phyloP scores from a whole-genome alignment of 305 asterid genomes.

The Fraxinus nigra region DNA sequence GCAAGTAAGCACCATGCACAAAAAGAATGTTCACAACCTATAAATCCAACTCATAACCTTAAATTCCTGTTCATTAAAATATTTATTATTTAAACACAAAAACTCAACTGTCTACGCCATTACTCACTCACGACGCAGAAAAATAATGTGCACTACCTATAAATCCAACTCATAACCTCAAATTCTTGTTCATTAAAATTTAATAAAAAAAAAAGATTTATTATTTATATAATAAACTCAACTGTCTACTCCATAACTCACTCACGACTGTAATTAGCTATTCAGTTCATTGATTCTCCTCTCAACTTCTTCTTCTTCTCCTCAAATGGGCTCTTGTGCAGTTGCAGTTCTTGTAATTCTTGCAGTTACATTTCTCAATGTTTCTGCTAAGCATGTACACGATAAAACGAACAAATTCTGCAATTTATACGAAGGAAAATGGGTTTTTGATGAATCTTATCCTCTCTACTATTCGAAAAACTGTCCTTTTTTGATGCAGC shows the following conservation, averaged over 20 bases:
- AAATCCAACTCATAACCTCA: not conserved
- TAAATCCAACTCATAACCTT: not conserved
- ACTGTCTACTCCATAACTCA: not conserved
- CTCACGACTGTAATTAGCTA: not conserved
- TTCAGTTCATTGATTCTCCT: not conserved
- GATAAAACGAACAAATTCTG: constrained; percentile 14
- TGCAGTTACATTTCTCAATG: not conserved
- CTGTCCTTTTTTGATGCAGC: constrained; percentile 35
- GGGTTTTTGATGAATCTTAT: constrained; percentile 42
- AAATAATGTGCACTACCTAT: not conserved
- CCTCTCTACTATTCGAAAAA: constrained; percentile 34
- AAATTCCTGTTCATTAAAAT: not conserved
- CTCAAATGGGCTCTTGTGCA: constrained; percentile 16
- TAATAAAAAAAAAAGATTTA: too few species aligned
- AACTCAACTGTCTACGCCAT: not conserved
- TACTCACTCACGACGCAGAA: not conserved
- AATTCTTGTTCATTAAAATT: not conserved
- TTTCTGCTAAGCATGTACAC: not conserved
- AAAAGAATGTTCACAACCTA: not conserved
- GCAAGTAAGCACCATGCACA: not conserved
- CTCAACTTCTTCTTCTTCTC: not conserved
- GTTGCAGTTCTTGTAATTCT: not conserved
- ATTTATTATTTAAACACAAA: too few species aligned
- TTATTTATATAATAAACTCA: not conserved
- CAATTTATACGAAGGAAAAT: constrained; percentile 32